Evolutionary conservation across 164 flowering plant genomes (phyloP).

Genomic region (Pachysandra terminalis): DNA sequence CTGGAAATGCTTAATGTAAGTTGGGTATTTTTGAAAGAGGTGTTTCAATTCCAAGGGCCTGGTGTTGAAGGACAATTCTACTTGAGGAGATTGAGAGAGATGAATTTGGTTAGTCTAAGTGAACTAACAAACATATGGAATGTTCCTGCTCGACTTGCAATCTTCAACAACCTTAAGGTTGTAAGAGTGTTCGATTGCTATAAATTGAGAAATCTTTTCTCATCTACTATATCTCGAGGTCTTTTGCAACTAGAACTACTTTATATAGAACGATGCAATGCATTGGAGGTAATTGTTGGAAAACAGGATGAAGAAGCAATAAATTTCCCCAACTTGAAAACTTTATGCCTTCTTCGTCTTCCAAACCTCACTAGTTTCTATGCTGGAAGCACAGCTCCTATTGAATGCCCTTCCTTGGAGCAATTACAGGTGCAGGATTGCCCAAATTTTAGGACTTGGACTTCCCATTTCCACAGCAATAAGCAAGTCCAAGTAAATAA

Average conservation of each 20-base stretch:
- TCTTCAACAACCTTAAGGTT: background rate
- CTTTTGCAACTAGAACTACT: background rate
- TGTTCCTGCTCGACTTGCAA: background rate
- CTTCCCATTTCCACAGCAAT: background rate
- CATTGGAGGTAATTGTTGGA: background rate
- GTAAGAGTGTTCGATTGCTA: background rate
- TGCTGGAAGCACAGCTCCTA: background rate
- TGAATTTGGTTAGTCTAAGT: background rate
- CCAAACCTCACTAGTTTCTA: conserved; percentile 2
- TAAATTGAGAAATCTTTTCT: background rate
- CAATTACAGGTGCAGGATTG: background rate
- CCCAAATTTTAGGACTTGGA: background rate
- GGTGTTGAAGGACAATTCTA: background rate
- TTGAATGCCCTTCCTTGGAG: background rate
- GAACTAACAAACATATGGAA: background rate
- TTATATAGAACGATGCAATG: background rate
- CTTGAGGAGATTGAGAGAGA: background rate
- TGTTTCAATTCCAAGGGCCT: background rate
- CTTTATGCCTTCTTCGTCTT: background rate
- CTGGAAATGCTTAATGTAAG: background rate
- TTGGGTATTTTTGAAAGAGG: background rate
- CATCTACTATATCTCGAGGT: background rate
- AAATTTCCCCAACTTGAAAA: background rate
- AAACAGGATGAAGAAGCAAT: background rate
- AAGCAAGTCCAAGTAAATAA: no score